Percentiles rank a stretch among this genome's conserved stretches.
Conservation (phyloP, 345 rosid genomes). For the Eucalyptus lansdowneana region DNA sequence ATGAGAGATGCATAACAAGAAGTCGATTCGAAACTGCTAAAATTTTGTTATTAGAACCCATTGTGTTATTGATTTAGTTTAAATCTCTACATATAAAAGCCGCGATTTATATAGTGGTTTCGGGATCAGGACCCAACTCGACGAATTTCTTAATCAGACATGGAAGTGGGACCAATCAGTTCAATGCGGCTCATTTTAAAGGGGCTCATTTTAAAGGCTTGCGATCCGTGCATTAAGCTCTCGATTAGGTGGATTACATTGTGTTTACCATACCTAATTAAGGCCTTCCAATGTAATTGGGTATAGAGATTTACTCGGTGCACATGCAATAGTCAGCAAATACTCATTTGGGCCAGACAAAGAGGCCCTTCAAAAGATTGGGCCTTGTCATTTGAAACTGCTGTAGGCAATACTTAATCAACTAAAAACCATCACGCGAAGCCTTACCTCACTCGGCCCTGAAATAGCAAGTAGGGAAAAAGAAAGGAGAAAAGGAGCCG, state of each 20-base stretch:
- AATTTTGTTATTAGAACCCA: rapidly evolving
- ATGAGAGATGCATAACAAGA: neutral
- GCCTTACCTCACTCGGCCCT: neutral
- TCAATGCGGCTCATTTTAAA: neutral
- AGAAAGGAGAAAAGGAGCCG: neutral
- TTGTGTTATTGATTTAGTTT: neutral
- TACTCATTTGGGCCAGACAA: neutral
- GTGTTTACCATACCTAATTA: neutral
- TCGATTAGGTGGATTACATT: neutral
- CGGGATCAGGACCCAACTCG: rapidly evolving
- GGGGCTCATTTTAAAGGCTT: neutral
- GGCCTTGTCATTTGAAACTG: neutral
- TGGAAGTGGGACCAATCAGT: neutral
- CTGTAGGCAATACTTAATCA: neutral
- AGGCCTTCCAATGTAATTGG: neutral
- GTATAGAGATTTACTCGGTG: neutral
- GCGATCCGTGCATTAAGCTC: neutral
- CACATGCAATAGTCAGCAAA: neutral
- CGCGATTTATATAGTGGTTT: neutral
- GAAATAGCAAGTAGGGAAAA: neutral
- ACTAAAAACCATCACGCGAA: neutral
- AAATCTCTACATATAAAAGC: neutral
- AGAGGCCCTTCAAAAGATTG: neutral
- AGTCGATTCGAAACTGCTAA: neutral
- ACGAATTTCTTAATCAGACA: neutral